A percentile compares a stretch with the other conserved stretches of the same genome.
Evolutionary conservation across 768 basidiomycete species (phyloP).

Genomic region (Cystofilobasidium bisporidii): DNA sequence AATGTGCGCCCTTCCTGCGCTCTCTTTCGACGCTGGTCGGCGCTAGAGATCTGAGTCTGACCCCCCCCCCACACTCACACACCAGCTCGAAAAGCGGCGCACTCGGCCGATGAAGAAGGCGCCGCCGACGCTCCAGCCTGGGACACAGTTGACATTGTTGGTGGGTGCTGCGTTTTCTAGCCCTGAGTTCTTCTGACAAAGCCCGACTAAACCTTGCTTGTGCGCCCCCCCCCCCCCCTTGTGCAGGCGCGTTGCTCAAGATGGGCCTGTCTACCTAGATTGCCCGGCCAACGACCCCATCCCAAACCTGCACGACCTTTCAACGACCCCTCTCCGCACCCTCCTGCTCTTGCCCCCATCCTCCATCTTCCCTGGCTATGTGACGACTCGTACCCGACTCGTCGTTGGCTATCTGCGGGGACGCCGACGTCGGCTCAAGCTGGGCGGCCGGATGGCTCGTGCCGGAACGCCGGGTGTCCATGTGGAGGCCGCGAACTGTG

Average conservation of each 20-base stretch:
- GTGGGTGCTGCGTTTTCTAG: no score
- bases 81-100: constrained; percentile 21
- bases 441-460: no score
- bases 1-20: constrained; percentile 34
- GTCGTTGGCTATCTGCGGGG: no score
- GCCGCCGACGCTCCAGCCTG: constrained; percentile 8
- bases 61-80: background rate
- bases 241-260: constrained; percentile 20
- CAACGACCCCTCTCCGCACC: background rate
- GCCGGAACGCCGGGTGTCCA: no score
- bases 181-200: no score
- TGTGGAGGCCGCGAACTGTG: no score
- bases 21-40: background rate
- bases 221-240: no score
- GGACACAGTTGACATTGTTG: constrained; percentile 28
- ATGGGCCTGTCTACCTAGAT: constrained; percentile 9
- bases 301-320: background rate
- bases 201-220: no score
- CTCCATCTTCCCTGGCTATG: background rate
- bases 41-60: no score
- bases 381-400: no score
- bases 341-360: background rate
- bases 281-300: background rate
- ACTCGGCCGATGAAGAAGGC: background rate
- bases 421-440: no score